Conservation (phyloP, 371 early-diverging fungal species). For the Syncephalastrum racemosum region DNA sequence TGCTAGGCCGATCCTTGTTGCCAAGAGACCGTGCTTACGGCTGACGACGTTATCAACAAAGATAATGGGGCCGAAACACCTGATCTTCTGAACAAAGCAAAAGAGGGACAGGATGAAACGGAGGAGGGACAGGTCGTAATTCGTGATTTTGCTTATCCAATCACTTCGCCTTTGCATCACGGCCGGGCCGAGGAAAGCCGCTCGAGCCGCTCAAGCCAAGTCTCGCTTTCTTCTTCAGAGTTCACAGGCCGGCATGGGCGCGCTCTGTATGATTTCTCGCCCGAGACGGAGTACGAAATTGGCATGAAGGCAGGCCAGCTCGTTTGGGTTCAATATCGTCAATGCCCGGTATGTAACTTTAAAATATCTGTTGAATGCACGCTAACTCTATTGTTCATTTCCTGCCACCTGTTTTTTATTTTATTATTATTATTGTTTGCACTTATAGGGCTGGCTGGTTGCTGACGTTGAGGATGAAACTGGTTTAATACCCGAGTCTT, state of each 20-base stretch:
- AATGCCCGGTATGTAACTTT: conserved; percentile 43
- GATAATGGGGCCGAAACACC: too few relatives aligned
- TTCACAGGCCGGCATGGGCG: conserved; percentile 47
- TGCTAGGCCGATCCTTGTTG: not conserved
- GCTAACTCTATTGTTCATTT: conserved; percentile 7
- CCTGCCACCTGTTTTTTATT: too few relatives aligned
- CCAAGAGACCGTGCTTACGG: not conserved
- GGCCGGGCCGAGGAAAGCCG: conserved; percentile 39
- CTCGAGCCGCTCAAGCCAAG: conserved; percentile 17
- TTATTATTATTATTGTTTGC: too few relatives aligned
- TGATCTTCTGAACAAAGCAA: too few relatives aligned
- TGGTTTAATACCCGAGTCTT: conserved; percentile 74
- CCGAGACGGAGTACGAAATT: conserved; percentile 66
- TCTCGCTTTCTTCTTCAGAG: conserved; percentile 28
- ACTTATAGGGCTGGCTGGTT: conserved; percentile 63
- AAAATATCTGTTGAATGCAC: not conserved
- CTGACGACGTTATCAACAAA: too few relatives aligned
- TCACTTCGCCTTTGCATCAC: conserved; percentile 56
- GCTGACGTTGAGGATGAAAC: conserved; percentile 59
- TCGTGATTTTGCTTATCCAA: conserved; percentile 72
- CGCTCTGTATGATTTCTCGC: conserved; percentile 73
- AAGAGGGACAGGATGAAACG: conserved; percentile 2
- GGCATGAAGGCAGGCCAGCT: conserved; percentile 63
- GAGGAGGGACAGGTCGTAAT: conserved; percentile 23
- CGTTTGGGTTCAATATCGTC: conserved; percentile 62